Evolutionary conservation across 257 asterid species (phyloP).

Genomic region (Solanum clarkiae): DNA sequence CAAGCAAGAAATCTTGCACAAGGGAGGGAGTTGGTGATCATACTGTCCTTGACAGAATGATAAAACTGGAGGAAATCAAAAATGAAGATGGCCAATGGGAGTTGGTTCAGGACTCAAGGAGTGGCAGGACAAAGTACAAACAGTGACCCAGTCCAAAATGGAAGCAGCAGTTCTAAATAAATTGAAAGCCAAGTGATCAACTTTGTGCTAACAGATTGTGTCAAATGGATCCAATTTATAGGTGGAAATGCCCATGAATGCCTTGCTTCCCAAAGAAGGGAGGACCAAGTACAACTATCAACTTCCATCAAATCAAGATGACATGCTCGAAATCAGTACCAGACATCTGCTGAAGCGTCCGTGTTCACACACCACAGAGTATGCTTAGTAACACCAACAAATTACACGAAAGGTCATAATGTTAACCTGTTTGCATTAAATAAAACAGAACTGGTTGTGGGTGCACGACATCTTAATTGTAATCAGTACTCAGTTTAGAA

Average conservation of each 20-base stretch:
- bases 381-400: background rate
- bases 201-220: constrained; percentile 80
- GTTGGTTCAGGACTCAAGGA: constrained; percentile 54
- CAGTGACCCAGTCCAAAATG: constrained; percentile 56
- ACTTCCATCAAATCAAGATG: constrained; percentile 65
- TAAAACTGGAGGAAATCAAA: constrained; percentile 59
- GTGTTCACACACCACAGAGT: background rate
- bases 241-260: constrained; percentile 68
- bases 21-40: constrained; percentile 27
- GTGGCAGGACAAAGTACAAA: constrained; percentile 69
- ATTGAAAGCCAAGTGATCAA: constrained; percentile 72
- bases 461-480: background rate
- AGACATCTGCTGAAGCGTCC: background rate
- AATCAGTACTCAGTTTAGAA: background rate
- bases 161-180: constrained; percentile 65
- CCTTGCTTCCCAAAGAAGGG: constrained; percentile 88
- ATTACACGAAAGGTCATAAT: background rate
- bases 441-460: background rate
- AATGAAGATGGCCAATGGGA: constrained; percentile 24
- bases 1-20: constrained; percentile 18
- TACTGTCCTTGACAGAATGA: constrained; percentile 39
- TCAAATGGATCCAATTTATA: constrained; percentile 71
- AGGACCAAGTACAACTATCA: constrained; percentile 40
- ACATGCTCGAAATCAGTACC: constrained; percentile 27
- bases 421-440: background rate